These are phyloP conservation scores for Fimicolochytrium jonesii DNA, from an alignment of 192 early-diverging fungal genomes.

Conservation along the genomic window DNA sequence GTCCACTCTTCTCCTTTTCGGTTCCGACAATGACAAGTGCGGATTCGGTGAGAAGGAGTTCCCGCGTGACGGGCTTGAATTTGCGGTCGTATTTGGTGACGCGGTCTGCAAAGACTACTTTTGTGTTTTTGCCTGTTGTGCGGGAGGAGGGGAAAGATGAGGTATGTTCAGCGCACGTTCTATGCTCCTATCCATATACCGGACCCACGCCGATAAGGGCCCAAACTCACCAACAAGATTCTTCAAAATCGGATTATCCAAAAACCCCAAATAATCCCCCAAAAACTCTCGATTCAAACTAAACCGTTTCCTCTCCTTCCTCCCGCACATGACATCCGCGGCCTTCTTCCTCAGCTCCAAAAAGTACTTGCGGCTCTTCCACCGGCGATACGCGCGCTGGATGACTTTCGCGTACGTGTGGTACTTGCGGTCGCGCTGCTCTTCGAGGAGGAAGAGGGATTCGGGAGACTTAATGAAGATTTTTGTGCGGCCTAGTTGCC, in stretches of 20 bases:
- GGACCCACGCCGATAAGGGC: too few species aligned
- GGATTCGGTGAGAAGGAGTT: constrained; percentile 50
- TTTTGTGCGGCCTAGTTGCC: constrained; percentile 95
- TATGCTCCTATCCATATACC: too few species aligned
- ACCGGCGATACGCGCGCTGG: constrained; percentile 82
- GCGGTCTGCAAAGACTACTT: constrained; percentile 45
- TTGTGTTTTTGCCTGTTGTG: constrained; percentile 50
- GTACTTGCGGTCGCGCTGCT: constrained; percentile 91
- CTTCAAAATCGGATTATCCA: constrained; percentile 57
- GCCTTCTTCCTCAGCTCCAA: constrained; percentile 91
- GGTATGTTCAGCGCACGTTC: background rate
- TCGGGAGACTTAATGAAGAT: constrained; percentile 95
- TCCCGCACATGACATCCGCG: constrained; percentile 78
- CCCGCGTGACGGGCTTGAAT: constrained; percentile 46
- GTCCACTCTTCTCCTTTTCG: constrained; percentile 52
- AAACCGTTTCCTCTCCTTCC: constrained; percentile 91
- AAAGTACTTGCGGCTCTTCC: constrained; percentile 86
- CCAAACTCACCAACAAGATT: constrained; percentile 43
- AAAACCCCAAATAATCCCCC: constrained; percentile 81
- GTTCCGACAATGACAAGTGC: constrained; percentile 46
- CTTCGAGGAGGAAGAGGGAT: constrained; percentile 87
- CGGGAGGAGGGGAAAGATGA: background rate
- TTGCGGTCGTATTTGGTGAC: constrained; percentile 58
- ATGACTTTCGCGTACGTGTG: constrained; percentile 92
- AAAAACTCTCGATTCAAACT: constrained; percentile 81